Conservation (phyloP, 1,284 basidiomycete genomes). For the Heterobasidion parviporum region DNA sequence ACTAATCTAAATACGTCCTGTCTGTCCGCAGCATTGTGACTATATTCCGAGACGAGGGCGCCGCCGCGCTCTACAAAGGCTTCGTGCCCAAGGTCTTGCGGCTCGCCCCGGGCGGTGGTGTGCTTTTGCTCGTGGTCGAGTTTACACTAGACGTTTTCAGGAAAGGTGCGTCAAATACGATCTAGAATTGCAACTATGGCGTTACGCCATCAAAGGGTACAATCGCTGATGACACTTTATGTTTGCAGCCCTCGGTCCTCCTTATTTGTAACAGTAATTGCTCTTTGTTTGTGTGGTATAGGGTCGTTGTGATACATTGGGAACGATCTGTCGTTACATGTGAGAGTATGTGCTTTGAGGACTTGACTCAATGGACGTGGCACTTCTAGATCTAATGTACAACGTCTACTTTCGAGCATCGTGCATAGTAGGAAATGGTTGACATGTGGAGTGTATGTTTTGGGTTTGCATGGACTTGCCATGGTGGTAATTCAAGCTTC, state of each 20-base stretch:
- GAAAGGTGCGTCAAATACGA: slow-evolving; percentile 37
- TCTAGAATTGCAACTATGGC: too few species aligned
- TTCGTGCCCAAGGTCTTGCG: slow-evolving; percentile 83
- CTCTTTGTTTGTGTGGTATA: too few species aligned
- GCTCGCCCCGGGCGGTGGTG: slow-evolving; percentile 91
- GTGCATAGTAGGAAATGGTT: too few species aligned
- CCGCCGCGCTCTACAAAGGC: slow-evolving; percentile 90
- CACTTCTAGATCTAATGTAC: too few species aligned
- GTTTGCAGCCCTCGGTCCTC: slow-evolving; percentile 16
- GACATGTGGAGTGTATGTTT: too few species aligned
- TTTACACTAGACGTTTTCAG: slow-evolving; percentile 72
- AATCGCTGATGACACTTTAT: neutral
- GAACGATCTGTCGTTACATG: too few species aligned
- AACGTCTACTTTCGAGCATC: too few species aligned
- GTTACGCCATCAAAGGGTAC: neutral
- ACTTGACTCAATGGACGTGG: too few species aligned
- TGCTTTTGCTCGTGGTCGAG: slow-evolving; percentile 88
- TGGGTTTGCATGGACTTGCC: too few species aligned
- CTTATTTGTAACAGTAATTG: slow-evolving; percentile 14
- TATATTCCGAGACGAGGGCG: slow-evolving; percentile 87
- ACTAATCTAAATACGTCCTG: neutral
- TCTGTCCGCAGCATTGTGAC: slow-evolving; percentile 44
- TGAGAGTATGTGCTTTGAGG: too few species aligned
- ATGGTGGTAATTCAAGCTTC: too few species aligned
- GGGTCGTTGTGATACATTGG: too few species aligned